phyloP scores from a whole-genome alignment of 495 filamentous ascomycete species.

The Xylona heveae region DNA sequence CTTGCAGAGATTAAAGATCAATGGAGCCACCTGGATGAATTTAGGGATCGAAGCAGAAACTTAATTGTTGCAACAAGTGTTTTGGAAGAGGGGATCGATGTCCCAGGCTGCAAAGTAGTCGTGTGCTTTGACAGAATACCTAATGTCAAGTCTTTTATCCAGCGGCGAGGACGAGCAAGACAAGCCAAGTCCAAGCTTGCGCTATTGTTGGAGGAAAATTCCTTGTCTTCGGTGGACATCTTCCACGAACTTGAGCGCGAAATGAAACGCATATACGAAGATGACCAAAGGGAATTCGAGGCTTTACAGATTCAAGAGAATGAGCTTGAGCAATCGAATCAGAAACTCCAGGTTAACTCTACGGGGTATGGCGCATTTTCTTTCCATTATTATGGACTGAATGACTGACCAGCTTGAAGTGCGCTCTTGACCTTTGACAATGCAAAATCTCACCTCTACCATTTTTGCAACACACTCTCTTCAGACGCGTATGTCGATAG shows the following conservation, averaged over 20 bases:
- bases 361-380: constrained; percentile 25
- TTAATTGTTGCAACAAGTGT: constrained; percentile 69
- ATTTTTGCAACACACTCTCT: constrained; percentile 55
- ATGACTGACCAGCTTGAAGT: constrained; percentile 16
- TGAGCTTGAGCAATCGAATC: constrained; percentile 20
- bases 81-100: constrained; percentile 81
- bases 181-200: constrained; percentile 48
- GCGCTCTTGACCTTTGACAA: constrained; percentile 55
- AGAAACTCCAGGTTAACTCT: constrained; percentile 24
- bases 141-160: constrained; percentile 72
- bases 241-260: constrained; percentile 45
- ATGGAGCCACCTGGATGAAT: constrained; percentile 38
- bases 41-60: constrained; percentile 47
- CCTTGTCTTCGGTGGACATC: constrained; percentile 16
- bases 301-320: constrained; percentile 19
- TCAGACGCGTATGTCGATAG: constrained; percentile 29
- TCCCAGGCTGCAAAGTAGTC: constrained; percentile 67
- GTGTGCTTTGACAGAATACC: constrained; percentile 62
- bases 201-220: constrained; percentile 29
- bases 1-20: constrained; percentile 33
- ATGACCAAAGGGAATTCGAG: constrained; percentile 35
- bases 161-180: constrained; percentile 68
- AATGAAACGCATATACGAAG: constrained; percentile 55
- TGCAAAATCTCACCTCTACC: constrained; percentile 51
- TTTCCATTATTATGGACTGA: constrained; percentile 1